Base-by-base conservation (phyloP, 164 flowering plant species). In the Liquidambar formosana region DNA sequence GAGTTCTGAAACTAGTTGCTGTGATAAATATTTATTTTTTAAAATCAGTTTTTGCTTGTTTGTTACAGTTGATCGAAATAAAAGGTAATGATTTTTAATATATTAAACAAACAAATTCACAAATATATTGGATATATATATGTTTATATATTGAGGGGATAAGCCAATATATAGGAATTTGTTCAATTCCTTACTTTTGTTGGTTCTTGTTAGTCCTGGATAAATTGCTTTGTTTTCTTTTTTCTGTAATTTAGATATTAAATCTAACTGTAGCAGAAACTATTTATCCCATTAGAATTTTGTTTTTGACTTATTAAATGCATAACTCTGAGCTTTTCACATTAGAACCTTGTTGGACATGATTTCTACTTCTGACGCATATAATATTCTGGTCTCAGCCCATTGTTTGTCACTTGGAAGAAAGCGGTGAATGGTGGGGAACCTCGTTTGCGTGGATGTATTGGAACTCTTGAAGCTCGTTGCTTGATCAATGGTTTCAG, bases 401-500 rank as follows among this genome's bases (percentile, higher is more conserved):
- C 99, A 54, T 77, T 95, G 83, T 95, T 95, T 81, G 99, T 95
- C 57, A 95, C 99, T 11, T 95, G 99, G 99, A 95, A 95, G 88
- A 95, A 91, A 77, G 86, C 76, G 19, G 79, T 87, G 66, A 95
- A 93, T 77, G 98, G 99, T 57, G 83, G 84, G 53, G 99, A 95
- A 77, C 96, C 98, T 75, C 93, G 93, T 66, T 67, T 95, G 71
- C 97, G 99, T 78, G 99, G 99, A 66, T 95, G 99, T 76, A 95
- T 95, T 76, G 98, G 98, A 46, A 91, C 99, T 64, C 80, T 95
- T 6, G 94, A 93, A 83, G 91, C 97, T 57, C 96, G 97, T 22
- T 70, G 78, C 73, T 72, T 95, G 76, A 81, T 90, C 58, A 85
- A 79, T 79, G 99, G 99, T 57, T 91, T 95, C 77, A 86, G 57